A percentile compares a stretch with the other conserved stretches of the same genome.
Evolutionary conservation across 306 rosid genomes (phyloP).

Genomic region (Rosa lucieae): DNA sequence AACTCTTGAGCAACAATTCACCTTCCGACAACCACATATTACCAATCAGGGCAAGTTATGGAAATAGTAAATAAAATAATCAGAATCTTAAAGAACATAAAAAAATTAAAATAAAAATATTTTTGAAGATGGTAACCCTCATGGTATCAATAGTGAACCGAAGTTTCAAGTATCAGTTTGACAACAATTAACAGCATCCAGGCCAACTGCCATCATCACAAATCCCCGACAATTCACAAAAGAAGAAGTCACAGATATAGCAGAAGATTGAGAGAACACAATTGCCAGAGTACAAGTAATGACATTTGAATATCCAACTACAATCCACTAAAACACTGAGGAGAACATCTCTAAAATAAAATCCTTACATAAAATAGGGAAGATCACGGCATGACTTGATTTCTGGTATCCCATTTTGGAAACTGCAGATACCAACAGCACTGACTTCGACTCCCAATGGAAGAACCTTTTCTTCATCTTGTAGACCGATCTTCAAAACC

Average conservation of each 20-base stretch:
- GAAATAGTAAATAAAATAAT: neutral
- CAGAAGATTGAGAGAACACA: neutral
- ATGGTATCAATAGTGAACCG: neutral
- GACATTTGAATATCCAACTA: neutral
- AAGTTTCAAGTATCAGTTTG: neutral
- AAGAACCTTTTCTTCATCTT: slow-evolving; percentile 90
- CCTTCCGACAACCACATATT: neutral
- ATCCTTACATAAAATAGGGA: slow-evolving; percentile 82
- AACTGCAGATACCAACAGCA: slow-evolving; percentile 76
- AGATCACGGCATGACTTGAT: slow-evolving; percentile 78
- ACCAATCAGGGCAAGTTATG: neutral
- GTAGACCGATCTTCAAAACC: slow-evolving; percentile 70
- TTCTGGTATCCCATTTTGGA: slow-evolving; percentile 60
- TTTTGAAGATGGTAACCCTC: neutral
- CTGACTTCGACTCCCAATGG: slow-evolving; percentile 75
- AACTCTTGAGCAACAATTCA: neutral
- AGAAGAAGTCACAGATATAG: neutral
- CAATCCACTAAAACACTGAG: neutral
- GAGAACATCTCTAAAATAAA: slow-evolving; percentile 4
- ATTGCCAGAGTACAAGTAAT: neutral
- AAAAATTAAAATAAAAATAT: neutral
- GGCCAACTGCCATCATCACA: neutral
- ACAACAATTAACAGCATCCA: neutral
- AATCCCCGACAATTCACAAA: neutral
- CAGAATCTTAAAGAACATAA: neutral